Evolutionary conservation across 2,329 filamentous ascomycete genomes (phyloP).

Genomic region (Fusarium oligoseptatum): DNA sequence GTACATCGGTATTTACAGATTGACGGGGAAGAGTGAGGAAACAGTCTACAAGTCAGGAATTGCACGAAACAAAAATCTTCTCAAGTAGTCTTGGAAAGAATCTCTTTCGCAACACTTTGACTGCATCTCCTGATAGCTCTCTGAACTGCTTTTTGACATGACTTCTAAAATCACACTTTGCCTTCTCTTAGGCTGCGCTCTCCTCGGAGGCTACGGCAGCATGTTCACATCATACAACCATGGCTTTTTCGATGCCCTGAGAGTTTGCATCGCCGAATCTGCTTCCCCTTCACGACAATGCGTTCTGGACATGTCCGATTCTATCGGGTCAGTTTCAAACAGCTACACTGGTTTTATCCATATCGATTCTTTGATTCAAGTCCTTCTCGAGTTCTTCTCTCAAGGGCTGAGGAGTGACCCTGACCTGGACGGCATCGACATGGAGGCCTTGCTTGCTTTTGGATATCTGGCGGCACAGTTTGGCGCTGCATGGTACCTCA

Average conservation of each 20-base stretch:
- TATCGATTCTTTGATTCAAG: slow-evolving; percentile 18
- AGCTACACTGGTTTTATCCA: background rate
- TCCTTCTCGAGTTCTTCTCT: slow-evolving; percentile 38
- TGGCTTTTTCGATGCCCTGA: slow-evolving; percentile 37
- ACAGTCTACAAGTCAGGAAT: background rate
- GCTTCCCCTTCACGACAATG: background rate
- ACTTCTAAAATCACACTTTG: background rate
- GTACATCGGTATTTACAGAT: background rate
- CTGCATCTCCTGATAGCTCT: background rate
- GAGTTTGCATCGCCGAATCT: slow-evolving; percentile 5
- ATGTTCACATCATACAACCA: slow-evolving; percentile 29
- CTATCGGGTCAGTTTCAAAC: background rate
- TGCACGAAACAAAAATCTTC: background rate
- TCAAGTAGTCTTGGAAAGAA: background rate
- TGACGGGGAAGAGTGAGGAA: background rate
- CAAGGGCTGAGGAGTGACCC: slow-evolving; percentile 27
- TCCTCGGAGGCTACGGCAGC: slow-evolving; percentile 38
- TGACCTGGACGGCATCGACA: background rate
- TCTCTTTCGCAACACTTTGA: background rate
- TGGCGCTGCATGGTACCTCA: slow-evolving; percentile 38
- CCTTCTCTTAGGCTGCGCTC: slow-evolving; percentile 29
- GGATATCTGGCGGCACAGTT: slow-evolving; percentile 39
- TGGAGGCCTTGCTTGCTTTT: slow-evolving; percentile 33
- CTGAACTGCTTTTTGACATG: slow-evolving; percentile 4
- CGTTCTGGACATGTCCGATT: slow-evolving; percentile 25